These are phyloP conservation scores for Fomitopsis schrenkii DNA, from an alignment of 1,284 basidiomycete species.

Conservation along the genomic window DNA sequence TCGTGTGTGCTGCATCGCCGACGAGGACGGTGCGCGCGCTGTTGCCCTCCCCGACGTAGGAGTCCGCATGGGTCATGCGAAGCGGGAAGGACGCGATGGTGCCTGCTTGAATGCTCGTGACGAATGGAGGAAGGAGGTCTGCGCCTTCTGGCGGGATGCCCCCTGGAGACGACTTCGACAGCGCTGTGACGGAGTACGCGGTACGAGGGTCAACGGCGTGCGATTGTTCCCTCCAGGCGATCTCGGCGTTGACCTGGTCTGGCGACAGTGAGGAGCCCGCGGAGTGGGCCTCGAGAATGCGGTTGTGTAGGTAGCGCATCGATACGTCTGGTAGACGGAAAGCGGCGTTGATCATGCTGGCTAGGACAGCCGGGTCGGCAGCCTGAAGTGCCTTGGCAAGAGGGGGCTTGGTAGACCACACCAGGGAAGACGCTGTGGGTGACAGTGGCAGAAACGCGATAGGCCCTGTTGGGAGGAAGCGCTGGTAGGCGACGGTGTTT, in stretches of 20 bases:
- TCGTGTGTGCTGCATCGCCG: constrained; percentile 94
- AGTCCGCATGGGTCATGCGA: constrained; percentile 82
- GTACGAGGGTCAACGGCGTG: constrained; percentile 61
- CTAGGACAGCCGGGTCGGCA: constrained; percentile 63
- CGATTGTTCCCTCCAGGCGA: constrained; percentile 64
- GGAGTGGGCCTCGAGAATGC: constrained; percentile 52
- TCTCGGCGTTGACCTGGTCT: constrained; percentile 50
- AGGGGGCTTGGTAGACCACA: constrained; percentile 89
- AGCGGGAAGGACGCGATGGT: constrained; percentile 91
- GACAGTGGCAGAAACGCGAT: constrained; percentile 92
- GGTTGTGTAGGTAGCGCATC: constrained; percentile 63
- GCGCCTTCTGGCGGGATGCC: constrained; percentile 64
- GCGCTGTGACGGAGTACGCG: constrained; percentile 49
- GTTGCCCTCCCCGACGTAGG: constrained; percentile 74
- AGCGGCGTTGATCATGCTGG: constrained; percentile 84
- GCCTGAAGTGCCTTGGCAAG: constrained; percentile 74
- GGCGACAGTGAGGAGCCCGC: constrained; percentile 39
- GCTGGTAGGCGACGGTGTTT: constrained; percentile 87
- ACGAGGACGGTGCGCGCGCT: constrained; percentile 81
- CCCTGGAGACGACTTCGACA: constrained; percentile 18
- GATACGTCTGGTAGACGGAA: constrained; percentile 84
- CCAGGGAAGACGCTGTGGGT: constrained; percentile 78
- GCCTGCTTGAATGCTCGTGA: constrained; percentile 69
- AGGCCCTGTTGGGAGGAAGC: constrained; percentile 94
- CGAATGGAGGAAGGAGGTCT: constrained; percentile 69